Evolutionary conservation across 2,329 filamentous ascomycete species (phyloP).

Genomic region (Fusarium keratoplasticum): DNA sequence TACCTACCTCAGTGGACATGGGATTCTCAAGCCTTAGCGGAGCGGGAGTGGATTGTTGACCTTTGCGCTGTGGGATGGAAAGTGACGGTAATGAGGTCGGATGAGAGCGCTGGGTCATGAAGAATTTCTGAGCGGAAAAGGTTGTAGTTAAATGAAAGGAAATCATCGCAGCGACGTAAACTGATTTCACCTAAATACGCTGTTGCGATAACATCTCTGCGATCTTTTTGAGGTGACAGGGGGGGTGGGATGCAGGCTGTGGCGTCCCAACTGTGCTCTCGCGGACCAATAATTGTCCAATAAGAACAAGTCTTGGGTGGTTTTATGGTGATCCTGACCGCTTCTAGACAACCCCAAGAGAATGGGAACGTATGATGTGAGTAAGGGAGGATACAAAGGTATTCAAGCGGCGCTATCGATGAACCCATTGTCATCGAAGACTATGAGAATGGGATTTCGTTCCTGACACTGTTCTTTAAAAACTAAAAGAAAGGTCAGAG

Average conservation of each 20-base stretch:
- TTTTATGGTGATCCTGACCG: neutral
- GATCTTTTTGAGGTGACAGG: neutral
- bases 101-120: neutral
- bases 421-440: neutral
- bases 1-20: neutral
- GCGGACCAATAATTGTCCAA: neutral
- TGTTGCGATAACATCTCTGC: neutral
- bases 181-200: neutral
- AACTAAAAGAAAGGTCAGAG: neutral
- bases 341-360: neutral
- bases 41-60: neutral
- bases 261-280: neutral
- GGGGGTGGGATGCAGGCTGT: neutral
- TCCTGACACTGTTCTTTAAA: neutral
- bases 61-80: neutral
- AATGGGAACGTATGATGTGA: neutral
- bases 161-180: neutral
- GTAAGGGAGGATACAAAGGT: neutral
- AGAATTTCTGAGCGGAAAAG: neutral
- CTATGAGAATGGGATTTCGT: rapidly evolving
- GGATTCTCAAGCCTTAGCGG: neutral
- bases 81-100: neutral
- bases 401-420: neutral
- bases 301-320: neutral
- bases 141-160: neutral